These are phyloP conservation scores for Helenozyma rhizophorensis DNA, from an alignment of 805 yeast genomes.

Conservation along the genomic window DNA sequence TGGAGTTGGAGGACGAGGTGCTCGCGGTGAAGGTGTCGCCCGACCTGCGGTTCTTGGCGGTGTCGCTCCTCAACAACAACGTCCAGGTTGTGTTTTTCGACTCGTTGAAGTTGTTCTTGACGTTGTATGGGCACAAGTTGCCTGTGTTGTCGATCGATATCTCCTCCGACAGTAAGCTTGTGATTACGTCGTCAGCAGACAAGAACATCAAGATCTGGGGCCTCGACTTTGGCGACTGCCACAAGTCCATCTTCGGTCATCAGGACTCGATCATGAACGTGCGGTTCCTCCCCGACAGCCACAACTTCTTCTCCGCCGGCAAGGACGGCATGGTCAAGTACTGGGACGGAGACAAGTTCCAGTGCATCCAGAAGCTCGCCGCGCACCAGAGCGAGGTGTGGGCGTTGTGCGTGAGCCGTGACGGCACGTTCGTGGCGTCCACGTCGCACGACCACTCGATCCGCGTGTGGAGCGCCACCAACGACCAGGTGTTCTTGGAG, in stretches of 20 bases:
- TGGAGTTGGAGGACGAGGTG: constrained; percentile 85
- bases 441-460: constrained; percentile 92
- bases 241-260: constrained; percentile 92
- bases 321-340: constrained; percentile 88
- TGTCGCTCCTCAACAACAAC: constrained; percentile 86
- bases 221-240: constrained; percentile 97
- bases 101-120: constrained; percentile 78
- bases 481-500: constrained; percentile 92
- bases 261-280: constrained; percentile 94
- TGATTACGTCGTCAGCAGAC: constrained; percentile 94
- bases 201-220: constrained; percentile 99
- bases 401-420: constrained; percentile 75
- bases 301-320: constrained; percentile 83
- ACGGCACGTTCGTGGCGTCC: constrained; percentile 69
- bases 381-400: constrained; percentile 92
- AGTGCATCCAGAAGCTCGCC: constrained; percentile 79
- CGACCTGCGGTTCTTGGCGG: constrained; percentile 71
- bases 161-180: constrained; percentile 79
- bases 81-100: constrained; percentile 91
- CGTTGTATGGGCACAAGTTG: constrained; percentile 91
- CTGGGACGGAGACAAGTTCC: constrained; percentile 99
- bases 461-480: constrained; percentile 90
- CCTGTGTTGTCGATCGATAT: constrained; percentile 94
- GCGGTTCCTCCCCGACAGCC: constrained; percentile 76
- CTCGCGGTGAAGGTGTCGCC: constrained; percentile 77